Base-by-base conservation (phyloP, 345 rosid genomes). In the Stellera chamaejasme region DNA sequence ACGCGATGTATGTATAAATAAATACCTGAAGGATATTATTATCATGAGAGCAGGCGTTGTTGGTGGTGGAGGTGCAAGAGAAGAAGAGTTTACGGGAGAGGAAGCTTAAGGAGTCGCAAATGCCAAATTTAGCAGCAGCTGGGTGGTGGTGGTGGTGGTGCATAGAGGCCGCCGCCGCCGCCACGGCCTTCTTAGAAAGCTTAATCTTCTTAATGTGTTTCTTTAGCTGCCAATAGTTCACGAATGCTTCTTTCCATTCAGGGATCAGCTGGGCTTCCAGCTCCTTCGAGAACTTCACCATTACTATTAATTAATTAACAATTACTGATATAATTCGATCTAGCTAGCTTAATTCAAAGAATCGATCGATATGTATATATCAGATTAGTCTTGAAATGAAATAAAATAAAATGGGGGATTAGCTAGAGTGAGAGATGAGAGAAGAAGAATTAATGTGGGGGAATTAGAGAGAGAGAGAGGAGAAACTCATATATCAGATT, bases 251-350 rank as follows among this genome's bases (percentile, higher is more conserved):
- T 58, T 85, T 94, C 99, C 99, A 94, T 66, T 94, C 97, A 0
- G 99, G 99, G 52, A 94, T 94, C 0, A 94, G 78, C 59, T 94
- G 99, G 67, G 99, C 99, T 54, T 90, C 96, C 1, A 94, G 80
- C 75, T 94, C 90, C 66, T 87, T 94, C 0, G 99, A 94, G 75
- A 94, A 94, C 78, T 94, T 94, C 81, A 94, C 97, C 99, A 94
- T 93, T 79, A 61, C 58, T n/a, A n/a, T n/a, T n/a, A n/a, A n/a
- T n/a, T n/a, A n/a, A n/a, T n/a, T n/a, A n/a, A n/a, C n/a, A n/a
- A n/a, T n/a, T n/a, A n/a, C n/a, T n/a, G n/a, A n/a, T n/a, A n/a
- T n/a, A n/a, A n/a, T n/a, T n/a, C n/a, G n/a, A n/a, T 76, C 57
- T 59, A 14, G 41, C 58, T 2, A 9, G 11, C 52, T 19, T 13